Percentiles rank a stretch among this genome's conserved stretches.
phyloP scores from a whole-genome alignment of 2,329 filamentous ascomycete species.

The Hymenotorrendiella dingleyae region DNA sequence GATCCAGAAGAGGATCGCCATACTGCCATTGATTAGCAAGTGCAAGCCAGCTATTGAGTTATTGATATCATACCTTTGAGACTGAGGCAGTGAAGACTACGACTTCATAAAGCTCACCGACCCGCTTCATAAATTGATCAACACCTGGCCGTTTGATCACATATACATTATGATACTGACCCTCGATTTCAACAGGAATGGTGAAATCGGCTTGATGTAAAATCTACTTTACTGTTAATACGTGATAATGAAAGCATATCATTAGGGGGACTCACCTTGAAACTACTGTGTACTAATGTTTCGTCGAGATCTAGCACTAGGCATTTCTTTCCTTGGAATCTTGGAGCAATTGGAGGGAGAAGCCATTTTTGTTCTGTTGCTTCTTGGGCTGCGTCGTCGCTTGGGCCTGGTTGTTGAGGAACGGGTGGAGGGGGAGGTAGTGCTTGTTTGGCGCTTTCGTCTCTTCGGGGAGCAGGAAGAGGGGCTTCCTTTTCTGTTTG shows the following conservation, averaged over 20 bases:
- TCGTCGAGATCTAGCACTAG: constrained; percentile 93
- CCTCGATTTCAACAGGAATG: constrained; percentile 97
- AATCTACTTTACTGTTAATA: constrained; percentile 51
- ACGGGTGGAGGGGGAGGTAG: constrained; percentile 25
- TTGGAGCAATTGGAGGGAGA: constrained; percentile 73
- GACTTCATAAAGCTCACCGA: constrained; percentile 95
- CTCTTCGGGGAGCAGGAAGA: constrained; percentile 16
- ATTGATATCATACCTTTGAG: constrained; percentile 66
- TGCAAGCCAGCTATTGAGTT: neutral
- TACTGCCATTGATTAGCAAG: constrained; percentile 51
- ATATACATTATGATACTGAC: constrained; percentile 98
- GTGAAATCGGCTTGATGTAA: constrained; percentile 98
- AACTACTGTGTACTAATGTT: constrained; percentile 95
- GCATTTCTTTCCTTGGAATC: constrained; percentile 84
- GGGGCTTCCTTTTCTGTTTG: constrained; percentile 19
- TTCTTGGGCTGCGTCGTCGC: constrained; percentile 20
- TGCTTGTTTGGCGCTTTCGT: constrained; percentile 17
- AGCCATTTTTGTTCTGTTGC: constrained; percentile 40
- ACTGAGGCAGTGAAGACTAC: constrained; percentile 98
- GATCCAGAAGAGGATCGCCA: constrained; percentile 90
- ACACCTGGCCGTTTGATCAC: constrained; percentile 99
- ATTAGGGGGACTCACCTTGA: constrained; percentile 64
- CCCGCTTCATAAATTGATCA: constrained; percentile 97
- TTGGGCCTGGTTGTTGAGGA: constrained; percentile 14
- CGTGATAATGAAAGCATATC: too few species aligned